Evolutionary conservation across 2,329 filamentous ascomycete species (phyloP).

Genomic region (Herpotrichia juniperi): DNA sequence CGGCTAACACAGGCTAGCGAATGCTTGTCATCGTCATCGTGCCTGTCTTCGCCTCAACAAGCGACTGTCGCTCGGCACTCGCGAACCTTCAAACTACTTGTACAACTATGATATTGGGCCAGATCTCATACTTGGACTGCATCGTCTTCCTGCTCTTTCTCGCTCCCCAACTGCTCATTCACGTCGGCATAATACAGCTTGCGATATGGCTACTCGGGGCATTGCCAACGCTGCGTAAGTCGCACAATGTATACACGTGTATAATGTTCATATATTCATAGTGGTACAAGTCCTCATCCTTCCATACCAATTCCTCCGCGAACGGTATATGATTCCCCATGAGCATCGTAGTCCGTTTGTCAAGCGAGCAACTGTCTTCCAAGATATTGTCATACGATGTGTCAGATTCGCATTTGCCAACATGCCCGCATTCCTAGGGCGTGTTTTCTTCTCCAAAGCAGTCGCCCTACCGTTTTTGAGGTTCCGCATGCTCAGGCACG

Average conservation of each 20-base stretch:
- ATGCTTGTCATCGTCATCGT: slow-evolving; percentile 1
- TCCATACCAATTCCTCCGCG: slow-evolving; percentile 63
- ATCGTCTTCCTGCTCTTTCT: slow-evolving; percentile 74
- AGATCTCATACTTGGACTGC: slow-evolving; percentile 78
- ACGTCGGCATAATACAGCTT: slow-evolving; percentile 68
- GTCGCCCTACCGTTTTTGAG: slow-evolving; percentile 76
- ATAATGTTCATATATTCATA: slow-evolving; percentile 39
- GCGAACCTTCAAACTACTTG: not conserved
- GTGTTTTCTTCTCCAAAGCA: slow-evolving; percentile 77
- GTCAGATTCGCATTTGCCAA: slow-evolving; percentile 78
- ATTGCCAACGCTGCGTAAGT: slow-evolving; percentile 72
- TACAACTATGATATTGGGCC: slow-evolving; percentile 70
- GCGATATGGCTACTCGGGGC: slow-evolving; percentile 63
- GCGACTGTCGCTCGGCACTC: not conserved
- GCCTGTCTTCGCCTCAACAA: slow-evolving; percentile 2
- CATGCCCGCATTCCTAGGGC: slow-evolving; percentile 70
- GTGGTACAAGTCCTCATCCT: slow-evolving; percentile 60
- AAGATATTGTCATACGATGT: slow-evolving; percentile 77
- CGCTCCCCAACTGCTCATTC: slow-evolving; percentile 71
- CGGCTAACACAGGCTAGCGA: not conserved
- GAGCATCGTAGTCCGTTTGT: slow-evolving; percentile 65
- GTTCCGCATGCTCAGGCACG: slow-evolving; percentile 78
- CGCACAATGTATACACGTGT: not conserved
- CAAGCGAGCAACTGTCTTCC: slow-evolving; percentile 73
- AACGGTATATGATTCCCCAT: slow-evolving; percentile 59